phyloP scores from a whole-genome alignment of 768 basidiomycete genomes.

The Mycena albidolilacea region DNA sequence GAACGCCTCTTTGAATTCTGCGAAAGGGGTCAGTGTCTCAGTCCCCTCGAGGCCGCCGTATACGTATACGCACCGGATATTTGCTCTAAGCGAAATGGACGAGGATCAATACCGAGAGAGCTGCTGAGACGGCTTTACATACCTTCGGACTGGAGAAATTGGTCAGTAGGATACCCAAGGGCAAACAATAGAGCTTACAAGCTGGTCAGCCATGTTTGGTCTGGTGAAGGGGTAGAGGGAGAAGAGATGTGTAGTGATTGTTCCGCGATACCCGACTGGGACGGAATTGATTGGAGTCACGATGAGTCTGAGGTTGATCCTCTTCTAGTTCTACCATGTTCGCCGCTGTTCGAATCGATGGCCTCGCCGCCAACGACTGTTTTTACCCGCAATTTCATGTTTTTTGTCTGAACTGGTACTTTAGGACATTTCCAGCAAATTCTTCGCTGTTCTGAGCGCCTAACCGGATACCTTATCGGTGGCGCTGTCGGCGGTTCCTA shows the following conservation, averaged over 20 bases:
- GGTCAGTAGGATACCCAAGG: not conserved
- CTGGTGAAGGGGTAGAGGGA: slow-evolving; percentile 1
- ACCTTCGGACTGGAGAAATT: slow-evolving; percentile 31
- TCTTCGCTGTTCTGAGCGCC: too few relatives aligned
- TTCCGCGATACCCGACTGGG: not conserved
- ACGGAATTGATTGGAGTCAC: too few relatives aligned
- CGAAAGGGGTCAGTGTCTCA: slow-evolving; percentile 7
- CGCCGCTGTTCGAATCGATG: too few relatives aligned
- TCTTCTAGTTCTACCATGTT: too few relatives aligned
- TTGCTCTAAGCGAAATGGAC: slow-evolving; percentile 37
- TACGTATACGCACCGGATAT: slow-evolving; percentile 41
- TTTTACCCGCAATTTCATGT: too few relatives aligned
- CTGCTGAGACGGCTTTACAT: slow-evolving; percentile 6
- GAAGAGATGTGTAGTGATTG: not conserved
- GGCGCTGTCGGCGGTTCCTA: too few relatives aligned
- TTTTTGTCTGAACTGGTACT: too few relatives aligned
- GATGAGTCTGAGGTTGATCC: too few relatives aligned
- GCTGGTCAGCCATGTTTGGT: slow-evolving; percentile 38
- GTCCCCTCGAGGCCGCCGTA: not conserved
- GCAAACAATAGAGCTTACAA: slow-evolving; percentile 22
- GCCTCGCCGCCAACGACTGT: too few relatives aligned
- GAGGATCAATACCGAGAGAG: not conserved
- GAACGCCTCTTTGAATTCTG: slow-evolving; percentile 47
- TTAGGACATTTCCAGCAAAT: too few relatives aligned
- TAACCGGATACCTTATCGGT: too few relatives aligned